Base-by-base conservation (phyloP, 2,329 filamentous ascomycete genomes). In the Aspergillus terreus region DNA sequence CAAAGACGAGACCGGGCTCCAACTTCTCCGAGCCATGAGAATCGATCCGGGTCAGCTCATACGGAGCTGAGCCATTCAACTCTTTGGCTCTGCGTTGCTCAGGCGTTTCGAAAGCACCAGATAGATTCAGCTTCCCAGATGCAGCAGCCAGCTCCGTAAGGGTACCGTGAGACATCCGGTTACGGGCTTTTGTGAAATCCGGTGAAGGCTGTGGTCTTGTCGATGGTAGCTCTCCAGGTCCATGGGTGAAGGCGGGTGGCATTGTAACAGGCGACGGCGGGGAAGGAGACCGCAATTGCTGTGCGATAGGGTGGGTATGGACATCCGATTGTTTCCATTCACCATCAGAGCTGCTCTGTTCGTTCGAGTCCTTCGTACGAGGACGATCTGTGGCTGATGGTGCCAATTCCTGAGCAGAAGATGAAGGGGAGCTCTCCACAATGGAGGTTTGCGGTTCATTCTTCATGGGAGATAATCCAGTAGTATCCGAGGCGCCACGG, bases 171-270 rank as follows among this genome's bases (percentile, higher is more conserved):
- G 94, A 96, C 68, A 97, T 85, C 19, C 90, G 86, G 60, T 87
- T 91, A 60, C 90, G 94, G 47, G 88, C 90, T 57, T 85, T 85
- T 56, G 88, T 86, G 62, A 92, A 78, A 65, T 94, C 89, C 12
- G 87, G 82, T 27, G 90, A 86, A 52, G 89, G 83, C 60, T 88
- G 84, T 0, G 88, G 88, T 55, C 83, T 83, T 53, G 81, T 84
- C 1, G 78, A 76, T 4, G 91, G 91, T 45, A 83, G 81, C 47
- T 86, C 81, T 54, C 87, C 83, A 11, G 91, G 83, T 35, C 81
- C 79, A 69, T 96, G 90, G 44, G 84, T 81, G 67, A 96, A 92
- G 10, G 83, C 84, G 3, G 92, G 92, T 1, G 92, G 92, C 5
- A 79, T 76, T 4, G 82, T 82, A 17, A 96, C 90, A 6, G 89